Evolutionary conservation across 495 filamentous ascomycete species (phyloP).

Genomic region (Xylaria castorea): DNA sequence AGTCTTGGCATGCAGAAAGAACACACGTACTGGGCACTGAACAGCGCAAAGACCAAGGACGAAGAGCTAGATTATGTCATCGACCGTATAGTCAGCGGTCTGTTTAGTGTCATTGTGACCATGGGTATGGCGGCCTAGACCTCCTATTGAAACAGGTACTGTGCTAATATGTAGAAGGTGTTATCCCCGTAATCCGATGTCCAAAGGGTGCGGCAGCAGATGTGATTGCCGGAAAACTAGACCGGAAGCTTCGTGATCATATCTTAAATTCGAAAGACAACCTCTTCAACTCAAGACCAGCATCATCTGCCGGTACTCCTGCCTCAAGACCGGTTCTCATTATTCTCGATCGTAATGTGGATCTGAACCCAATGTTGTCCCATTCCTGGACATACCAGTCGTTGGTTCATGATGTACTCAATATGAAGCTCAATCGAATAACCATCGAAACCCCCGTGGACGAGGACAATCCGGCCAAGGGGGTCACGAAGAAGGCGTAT

Average conservation of each 20-base stretch:
- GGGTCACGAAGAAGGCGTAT: conserved; percentile 80
- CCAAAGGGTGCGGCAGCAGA: conserved; percentile 93
- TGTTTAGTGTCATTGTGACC: conserved; percentile 96
- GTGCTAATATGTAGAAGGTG: conserved; percentile 55
- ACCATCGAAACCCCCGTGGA: conserved; percentile 85
- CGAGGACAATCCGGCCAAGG: conserved; percentile 72
- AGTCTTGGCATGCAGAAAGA: conserved; percentile 89
- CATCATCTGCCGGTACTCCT: conserved; percentile 58
- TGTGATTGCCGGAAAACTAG: conserved; percentile 90
- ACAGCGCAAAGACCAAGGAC: conserved; percentile 89
- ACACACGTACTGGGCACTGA: conserved; percentile 87
- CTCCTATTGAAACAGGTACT: background rate
- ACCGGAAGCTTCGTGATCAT: conserved; percentile 95
- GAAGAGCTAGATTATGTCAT: conserved; percentile 85
- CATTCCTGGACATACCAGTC: conserved; percentile 99
- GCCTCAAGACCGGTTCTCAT: conserved; percentile 83
- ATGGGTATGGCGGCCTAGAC: conserved; percentile 72
- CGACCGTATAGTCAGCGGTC: conserved; percentile 88
- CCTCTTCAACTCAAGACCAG: conserved; percentile 65
- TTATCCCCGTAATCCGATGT: conserved; percentile 92
- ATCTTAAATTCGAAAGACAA: conserved; percentile 97
- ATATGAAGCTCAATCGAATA: conserved; percentile 95
- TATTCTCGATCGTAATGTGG: conserved; percentile 92
- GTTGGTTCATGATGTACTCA: conserved; percentile 90
- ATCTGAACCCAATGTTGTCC: conserved; percentile 97